phyloP scores from a whole-genome alignment of 805 yeast species.

The Grigorovia jiainica region DNA sequence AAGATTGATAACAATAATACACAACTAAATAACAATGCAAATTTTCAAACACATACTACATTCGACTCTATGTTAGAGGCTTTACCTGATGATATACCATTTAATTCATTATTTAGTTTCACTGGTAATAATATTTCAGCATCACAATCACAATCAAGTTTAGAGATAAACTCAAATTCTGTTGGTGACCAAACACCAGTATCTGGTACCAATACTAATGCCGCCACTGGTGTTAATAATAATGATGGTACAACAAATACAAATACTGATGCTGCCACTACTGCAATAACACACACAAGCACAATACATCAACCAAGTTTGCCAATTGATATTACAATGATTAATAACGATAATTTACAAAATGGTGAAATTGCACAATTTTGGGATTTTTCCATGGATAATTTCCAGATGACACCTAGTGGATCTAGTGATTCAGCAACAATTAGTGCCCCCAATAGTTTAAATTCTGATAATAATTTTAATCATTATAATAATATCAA shows the following conservation, averaged over 20 bases:
- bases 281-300: background rate
- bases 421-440: slow-evolving; percentile 28
- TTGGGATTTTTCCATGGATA: slow-evolving; percentile 33
- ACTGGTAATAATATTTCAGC: background rate
- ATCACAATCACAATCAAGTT: background rate
- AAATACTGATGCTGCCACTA: background rate
- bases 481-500: background rate
- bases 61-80: slow-evolving; percentile 30
- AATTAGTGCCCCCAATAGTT: slow-evolving; percentile 29
- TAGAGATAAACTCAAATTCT: background rate
- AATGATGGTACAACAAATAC: background rate
- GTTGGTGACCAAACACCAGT: too few relatives aligned
- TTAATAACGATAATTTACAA: slow-evolving; percentile 9
- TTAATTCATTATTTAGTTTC: slow-evolving; percentile 7
- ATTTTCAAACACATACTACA: background rate
- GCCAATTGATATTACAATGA: slow-evolving; percentile 21
- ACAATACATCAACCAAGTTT: slow-evolving; percentile 4
- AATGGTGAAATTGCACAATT: slow-evolving; percentile 33
- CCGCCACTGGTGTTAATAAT: background rate
- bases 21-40: too few relatives aligned
- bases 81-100: slow-evolving; percentile 26
- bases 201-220: background rate
- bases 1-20: too few relatives aligned
- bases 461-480: slow-evolving; percentile 15
- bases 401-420: slow-evolving; percentile 29